A percentile compares a stretch with the other conserved stretches of the same genome.
phyloP scores from a whole-genome alignment of 2,329 filamentous ascomycete species.

The Diplodia seriata region DNA sequence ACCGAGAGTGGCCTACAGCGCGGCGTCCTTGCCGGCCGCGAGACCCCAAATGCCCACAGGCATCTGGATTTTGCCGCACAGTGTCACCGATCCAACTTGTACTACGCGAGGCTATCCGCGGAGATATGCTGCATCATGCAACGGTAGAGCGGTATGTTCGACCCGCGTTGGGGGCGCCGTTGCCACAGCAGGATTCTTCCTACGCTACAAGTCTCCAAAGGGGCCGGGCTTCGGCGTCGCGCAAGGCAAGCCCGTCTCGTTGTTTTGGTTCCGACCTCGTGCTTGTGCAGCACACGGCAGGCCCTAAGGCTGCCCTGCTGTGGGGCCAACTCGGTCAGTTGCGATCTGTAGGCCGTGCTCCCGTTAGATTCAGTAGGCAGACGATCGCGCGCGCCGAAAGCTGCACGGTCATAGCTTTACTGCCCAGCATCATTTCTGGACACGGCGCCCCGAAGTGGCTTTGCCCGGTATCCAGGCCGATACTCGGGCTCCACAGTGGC shows the following conservation, averaged over 20 bases:
- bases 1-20: background rate
- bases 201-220: background rate
- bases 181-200: background rate
- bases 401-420: conserved; percentile 1
- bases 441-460: background rate
- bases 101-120: background rate
- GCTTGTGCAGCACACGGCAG: background rate
- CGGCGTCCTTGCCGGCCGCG: background rate
- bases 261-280: background rate
- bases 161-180: background rate
- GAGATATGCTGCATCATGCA: conserved; percentile 3
- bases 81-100: background rate
- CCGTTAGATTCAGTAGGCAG: background rate
- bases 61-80: background rate
- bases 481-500: background rate
- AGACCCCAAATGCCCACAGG: background rate
- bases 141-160: conserved; percentile 1
- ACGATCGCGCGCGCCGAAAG: conserved; percentile 1
- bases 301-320: background rate
- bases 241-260: background rate
- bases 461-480: background rate
- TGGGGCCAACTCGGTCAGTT: conserved; percentile 1
- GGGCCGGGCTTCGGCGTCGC: background rate
- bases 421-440: background rate
- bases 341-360: background rate